These are phyloP conservation scores for Penicillium sp. DNA, from an alignment of 2,329 filamentous ascomycete species.

Conservation along the genomic window DNA sequence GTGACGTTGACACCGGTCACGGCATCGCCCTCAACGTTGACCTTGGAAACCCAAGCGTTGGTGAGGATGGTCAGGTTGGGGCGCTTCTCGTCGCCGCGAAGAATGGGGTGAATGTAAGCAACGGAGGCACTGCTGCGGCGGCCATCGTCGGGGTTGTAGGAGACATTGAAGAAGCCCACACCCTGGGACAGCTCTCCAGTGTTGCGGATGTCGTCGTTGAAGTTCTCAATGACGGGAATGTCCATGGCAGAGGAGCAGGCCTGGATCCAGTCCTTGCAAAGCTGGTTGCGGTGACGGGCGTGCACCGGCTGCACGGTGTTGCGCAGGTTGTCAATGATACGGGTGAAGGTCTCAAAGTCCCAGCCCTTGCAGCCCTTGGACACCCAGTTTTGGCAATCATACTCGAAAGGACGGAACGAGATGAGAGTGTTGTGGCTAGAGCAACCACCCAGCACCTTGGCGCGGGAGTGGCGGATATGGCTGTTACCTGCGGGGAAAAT, in stretches of 20 bases:
- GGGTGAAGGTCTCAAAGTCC: slow-evolving; percentile 82
- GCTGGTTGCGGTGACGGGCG: slow-evolving; percentile 80
- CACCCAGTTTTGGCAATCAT: slow-evolving; percentile 84
- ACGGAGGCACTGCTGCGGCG: slow-evolving; percentile 82
- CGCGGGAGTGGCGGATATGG: slow-evolving; percentile 85
- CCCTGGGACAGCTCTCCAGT: slow-evolving; percentile 72
- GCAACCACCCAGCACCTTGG: slow-evolving; percentile 89
- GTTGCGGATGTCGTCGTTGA: slow-evolving; percentile 78
- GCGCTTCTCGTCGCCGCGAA: slow-evolving; percentile 77
- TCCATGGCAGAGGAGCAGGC: slow-evolving; percentile 76
- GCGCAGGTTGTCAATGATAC: slow-evolving; percentile 77
- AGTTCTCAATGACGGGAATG: slow-evolving; percentile 80
- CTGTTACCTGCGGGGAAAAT: slow-evolving; percentile 67
- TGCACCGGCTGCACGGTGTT: slow-evolving; percentile 92
- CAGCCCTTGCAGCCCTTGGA: slow-evolving; percentile 79
- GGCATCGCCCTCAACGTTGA: slow-evolving; percentile 69
- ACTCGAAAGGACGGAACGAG: slow-evolving; percentile 87
- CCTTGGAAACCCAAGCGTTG: slow-evolving; percentile 81
- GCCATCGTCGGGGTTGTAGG: slow-evolving; percentile 88
- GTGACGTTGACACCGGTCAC: slow-evolving; percentile 75
- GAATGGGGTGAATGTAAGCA: slow-evolving; percentile 89
- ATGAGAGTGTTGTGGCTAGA: slow-evolving; percentile 94
- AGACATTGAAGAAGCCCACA: slow-evolving; percentile 87
- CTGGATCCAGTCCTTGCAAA: slow-evolving; percentile 87
- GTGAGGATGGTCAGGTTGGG: slow-evolving; percentile 85